Percentiles rank a stretch among this genome's conserved stretches.
phyloP scores from a whole-genome alignment of 169 alveolate genomes.

The Toxoplasma gondii region DNA sequence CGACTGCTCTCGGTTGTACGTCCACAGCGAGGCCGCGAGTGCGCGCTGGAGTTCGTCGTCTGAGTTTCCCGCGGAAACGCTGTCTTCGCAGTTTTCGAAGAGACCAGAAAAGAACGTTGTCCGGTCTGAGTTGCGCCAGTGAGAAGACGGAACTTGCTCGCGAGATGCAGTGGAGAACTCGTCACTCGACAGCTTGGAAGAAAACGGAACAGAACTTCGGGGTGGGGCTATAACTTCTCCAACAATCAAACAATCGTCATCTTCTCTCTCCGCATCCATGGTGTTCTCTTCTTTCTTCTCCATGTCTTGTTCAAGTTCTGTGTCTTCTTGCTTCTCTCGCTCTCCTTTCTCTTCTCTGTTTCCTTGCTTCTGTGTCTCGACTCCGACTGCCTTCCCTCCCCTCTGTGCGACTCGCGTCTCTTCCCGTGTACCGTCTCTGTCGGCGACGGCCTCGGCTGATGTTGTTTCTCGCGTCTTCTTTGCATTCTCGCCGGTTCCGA shows the following conservation, averaged over 20 bases:
- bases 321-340: neutral
- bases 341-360: neutral
- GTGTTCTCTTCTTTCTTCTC: neutral
- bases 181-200: no score
- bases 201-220: no score
- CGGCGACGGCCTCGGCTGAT: neutral
- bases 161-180: no score
- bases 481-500: no score
- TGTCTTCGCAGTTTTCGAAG: no score
- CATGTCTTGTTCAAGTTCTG: neutral
- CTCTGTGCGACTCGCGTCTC: neutral
- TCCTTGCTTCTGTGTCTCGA: neutral
- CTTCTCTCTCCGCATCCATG: neutral
- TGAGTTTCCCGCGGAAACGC: neutral
- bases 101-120: no score
- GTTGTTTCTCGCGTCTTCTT: neutral
- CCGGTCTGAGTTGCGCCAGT: no score
- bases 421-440: neutral
- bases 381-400: neutral
- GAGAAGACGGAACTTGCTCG: no score
- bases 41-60: conserved; percentile 41
- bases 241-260: conserved; percentile 20
- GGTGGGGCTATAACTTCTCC: neutral
- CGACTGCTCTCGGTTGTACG: conserved; percentile 31
- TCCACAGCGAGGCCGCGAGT: neutral